Evolutionary conservation across 192 early-diverging fungal genomes (phyloP), one percentile per base, ranked within the genome.

Genomic region (Kickxella alabastrina): DNA sequence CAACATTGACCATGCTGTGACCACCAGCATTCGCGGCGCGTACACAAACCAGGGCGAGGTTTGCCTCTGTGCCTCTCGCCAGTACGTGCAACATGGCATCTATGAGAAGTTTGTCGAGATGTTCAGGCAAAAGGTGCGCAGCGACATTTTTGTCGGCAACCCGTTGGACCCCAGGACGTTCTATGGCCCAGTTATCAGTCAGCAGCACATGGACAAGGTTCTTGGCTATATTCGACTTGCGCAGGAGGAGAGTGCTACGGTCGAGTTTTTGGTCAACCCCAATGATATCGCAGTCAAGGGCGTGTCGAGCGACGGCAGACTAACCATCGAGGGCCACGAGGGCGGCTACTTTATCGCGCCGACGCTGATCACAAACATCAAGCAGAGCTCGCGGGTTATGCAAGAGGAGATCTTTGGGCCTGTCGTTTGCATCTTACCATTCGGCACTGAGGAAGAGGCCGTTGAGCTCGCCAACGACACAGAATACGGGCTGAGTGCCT

Each of bases 331-430:
- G 26, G 65, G 77, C 7, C 69, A 84, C 22, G 64, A 81, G 24
- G 66, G 82, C 55, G 91, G 89, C 0, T 91, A 79, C 71, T 93
- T 80, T 65, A 80, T 93, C 34, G 68, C 82, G 24, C 91, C 91
- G 9, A 90, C 89, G 15, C 75, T 93, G 28, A 86, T 90, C 56
- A 78, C 82, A 3, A 77, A 35, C 26, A 35, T 62, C 17, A 71
- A 71, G 23, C 78, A 83, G 29, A 53, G 28, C 31, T 59, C 62
- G 67, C 62, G 46, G 14, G 67, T 88, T 18, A 70, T 83, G 29
- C 65, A 81, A 41, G 88, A 93, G 43, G 89, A 93, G 68, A 87
- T 91, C 36, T 93, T 93, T 75, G 89, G 89, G 10, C 91, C 90
- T 5, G 92, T 93, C 5, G 81, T 88, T 6, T 80, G 77, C 37